Evolutionary conservation across 2,329 filamentous ascomycete species (phyloP), one percentile per base, ranked within the genome.

Genomic region (Penicillium corylophilum): DNA sequence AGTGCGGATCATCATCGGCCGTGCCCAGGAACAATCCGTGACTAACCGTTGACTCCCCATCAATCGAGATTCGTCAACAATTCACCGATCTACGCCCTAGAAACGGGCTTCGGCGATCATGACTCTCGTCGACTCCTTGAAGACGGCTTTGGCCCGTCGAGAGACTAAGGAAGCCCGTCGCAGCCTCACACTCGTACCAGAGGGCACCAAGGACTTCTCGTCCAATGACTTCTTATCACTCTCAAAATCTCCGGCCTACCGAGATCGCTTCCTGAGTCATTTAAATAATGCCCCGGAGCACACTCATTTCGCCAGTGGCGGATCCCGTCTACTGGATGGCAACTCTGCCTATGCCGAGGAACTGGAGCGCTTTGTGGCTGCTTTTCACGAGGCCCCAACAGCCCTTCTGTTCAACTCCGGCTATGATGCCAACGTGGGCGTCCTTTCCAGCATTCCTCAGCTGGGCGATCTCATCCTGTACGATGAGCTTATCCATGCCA

Each of bases 401-500:
- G 85, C 78, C 0, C 69, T 88, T 0, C 67, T 89, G 0, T 82
- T 85, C 60, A 83, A 83, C 54, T 87, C 85, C 0, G 86, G 84
- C 0, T 86, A 82, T 50, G 85, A 87, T 56, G 86, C 85, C 15
- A 88, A 88, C 60, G 76, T 81, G 0, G 85, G 83, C 0, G 73
- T 88, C 1, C 79, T 87, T n/a, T 73, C 78, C 2, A 82, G 79
- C 48, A 73, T 85, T 1, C 83, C 85, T 1, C 83, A 84, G 55
- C 73, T 72, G 0, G 82, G 79, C 0, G 86, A 89, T 65, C 61
- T 80, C 1, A 77, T 94, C 20, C 66, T 94, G 0, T 87, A 89
- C 59, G 89, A 93, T 62, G 87, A 87, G 65, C 75, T 87, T 28
- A 84, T 93, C 13, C 89, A 93, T 60, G 89, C 89, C 0, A 91